These are phyloP conservation scores for Fusarium burgessii DNA, from an alignment of 2,329 filamentous ascomycete genomes.

Conservation along the genomic window DNA sequence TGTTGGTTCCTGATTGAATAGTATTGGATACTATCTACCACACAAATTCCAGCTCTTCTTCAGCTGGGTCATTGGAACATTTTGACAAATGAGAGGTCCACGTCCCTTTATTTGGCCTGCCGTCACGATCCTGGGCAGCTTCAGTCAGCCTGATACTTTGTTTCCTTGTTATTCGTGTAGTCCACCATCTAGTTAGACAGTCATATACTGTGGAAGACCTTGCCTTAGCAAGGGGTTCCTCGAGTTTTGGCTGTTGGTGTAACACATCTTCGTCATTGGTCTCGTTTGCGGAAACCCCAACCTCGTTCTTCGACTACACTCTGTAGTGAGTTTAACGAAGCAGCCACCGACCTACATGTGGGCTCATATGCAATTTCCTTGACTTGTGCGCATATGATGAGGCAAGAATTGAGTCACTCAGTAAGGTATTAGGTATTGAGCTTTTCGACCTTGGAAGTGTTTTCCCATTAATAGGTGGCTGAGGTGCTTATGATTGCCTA, in stretches of 20 bases:
- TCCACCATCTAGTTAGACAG: not conserved
- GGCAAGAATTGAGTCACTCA: not conserved
- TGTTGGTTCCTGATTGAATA: not conserved
- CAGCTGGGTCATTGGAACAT: not conserved
- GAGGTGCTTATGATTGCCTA: not conserved
- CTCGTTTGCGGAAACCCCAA: conserved; percentile 3
- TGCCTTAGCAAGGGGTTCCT: no score
- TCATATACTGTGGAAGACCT: no score
- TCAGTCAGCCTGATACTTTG: not conserved
- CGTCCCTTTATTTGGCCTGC: not conserved
- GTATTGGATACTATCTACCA: not conserved
- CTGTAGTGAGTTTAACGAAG: not conserved
- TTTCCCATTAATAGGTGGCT: not conserved
- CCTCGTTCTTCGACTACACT: not conserved
- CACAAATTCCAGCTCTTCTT: conserved; percentile 26
- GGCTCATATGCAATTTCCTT: not conserved
- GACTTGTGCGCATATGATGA: not conserved
- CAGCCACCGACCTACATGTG: not conserved
- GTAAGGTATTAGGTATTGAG: not conserved
- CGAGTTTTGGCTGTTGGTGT: no score
- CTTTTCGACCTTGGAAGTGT: not conserved
- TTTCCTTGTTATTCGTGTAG: conserved; percentile 1
- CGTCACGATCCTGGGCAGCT: conserved; percentile 19
- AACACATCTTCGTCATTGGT: conserved; percentile 3
- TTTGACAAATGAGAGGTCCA: not conserved